Percentiles rank a stretch among this genome's conserved stretches.
These are phyloP conservation scores for Cryomyces antarcticus DNA, from an alignment of 495 filamentous ascomycete species.

Conservation along the genomic window DNA sequence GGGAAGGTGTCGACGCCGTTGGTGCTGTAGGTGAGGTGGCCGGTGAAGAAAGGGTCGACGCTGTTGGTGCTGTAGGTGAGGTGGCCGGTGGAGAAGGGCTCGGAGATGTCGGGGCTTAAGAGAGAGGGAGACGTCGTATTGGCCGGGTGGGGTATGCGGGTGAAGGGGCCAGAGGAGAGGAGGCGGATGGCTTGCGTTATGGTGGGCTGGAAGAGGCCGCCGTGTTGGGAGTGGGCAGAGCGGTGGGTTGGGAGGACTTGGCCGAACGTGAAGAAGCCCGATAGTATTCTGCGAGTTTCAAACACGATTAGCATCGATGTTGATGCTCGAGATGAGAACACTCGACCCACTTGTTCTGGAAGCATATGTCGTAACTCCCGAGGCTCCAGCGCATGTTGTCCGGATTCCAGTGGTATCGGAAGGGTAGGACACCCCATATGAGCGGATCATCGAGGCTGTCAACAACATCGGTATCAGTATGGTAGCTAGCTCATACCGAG, in stretches of 20 bases:
- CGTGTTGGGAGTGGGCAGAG: constrained; percentile 43
- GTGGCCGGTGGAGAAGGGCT: constrained; percentile 32
- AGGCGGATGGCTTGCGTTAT: constrained; percentile 73
- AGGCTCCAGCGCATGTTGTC: constrained; percentile 67
- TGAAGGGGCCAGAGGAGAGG: constrained; percentile 42
- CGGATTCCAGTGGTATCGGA: constrained; percentile 43
- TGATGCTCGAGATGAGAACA: not conserved
- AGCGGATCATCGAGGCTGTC: constrained; percentile 80
- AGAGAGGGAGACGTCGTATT: constrained; percentile 10
- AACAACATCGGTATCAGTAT: not conserved
- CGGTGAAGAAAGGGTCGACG: constrained; percentile 34
- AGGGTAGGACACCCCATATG: constrained; percentile 73
- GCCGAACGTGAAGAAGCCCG: constrained; percentile 59
- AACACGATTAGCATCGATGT: no score
- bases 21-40: constrained; percentile 44
- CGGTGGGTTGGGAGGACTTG: constrained; percentile 84
- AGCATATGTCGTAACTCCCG: constrained; percentile 87
- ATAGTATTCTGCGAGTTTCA: not conserved
- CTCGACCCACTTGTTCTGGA: constrained; percentile 35
- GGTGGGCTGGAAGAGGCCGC: constrained; percentile 75
- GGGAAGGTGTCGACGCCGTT: constrained; percentile 34
- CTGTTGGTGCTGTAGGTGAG: constrained; percentile 46
- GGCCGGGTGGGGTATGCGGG: not conserved
- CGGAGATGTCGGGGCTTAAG: constrained; percentile 28
- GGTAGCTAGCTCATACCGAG: not conserved